These are phyloP conservation scores for Tremella yokohamensis DNA, from an alignment of 768 basidiomycete genomes.

Conservation along the genomic window DNA sequence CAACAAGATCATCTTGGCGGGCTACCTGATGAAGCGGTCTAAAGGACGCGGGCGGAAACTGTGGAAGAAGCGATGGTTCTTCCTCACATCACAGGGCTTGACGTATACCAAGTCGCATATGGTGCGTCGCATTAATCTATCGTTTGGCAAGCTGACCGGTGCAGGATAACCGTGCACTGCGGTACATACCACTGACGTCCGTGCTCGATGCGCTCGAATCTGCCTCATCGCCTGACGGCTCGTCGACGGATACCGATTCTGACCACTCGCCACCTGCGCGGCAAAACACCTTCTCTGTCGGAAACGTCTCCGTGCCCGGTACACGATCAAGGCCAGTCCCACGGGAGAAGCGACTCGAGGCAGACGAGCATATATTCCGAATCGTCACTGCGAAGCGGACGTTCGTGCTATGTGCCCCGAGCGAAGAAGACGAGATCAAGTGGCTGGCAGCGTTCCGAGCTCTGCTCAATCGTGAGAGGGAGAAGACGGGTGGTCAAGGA, in stretches of 20 bases:
- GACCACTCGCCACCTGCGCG: conserved; percentile 43
- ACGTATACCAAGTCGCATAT: conserved; percentile 91
- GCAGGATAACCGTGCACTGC: conserved; percentile 85
- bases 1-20: conserved; percentile 75
- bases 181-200: conserved; percentile 75
- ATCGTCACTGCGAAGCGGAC: conserved; percentile 92
- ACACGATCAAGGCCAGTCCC: neutral
- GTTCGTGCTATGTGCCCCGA: conserved; percentile 83
- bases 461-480: conserved; percentile 62
- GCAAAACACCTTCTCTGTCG: conserved; percentile 5
- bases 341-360: conserved; percentile 2
- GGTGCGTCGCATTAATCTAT: conserved; percentile 57
- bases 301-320: neutral
- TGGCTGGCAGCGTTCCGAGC: conserved; percentile 95
- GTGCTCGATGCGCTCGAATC: conserved; percentile 86
- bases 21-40: conserved; percentile 80
- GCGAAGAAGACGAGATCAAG: conserved; percentile 95
- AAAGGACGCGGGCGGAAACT: conserved; percentile 86
- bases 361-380: conserved; percentile 69
- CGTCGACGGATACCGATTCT: conserved; percentile 28
- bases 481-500: conserved; percentile 9
- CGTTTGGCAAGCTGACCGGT: conserved; percentile 10
- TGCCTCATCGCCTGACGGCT: conserved; percentile 35
- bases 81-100: conserved; percentile 80
- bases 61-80: conserved; percentile 98